A percentile compares a stretch with the other conserved stretches of the same genome.
These are phyloP conservation scores for Nemania sp. DNA, from an alignment of 2,329 filamentous ascomycete genomes.

Conservation along the genomic window DNA sequence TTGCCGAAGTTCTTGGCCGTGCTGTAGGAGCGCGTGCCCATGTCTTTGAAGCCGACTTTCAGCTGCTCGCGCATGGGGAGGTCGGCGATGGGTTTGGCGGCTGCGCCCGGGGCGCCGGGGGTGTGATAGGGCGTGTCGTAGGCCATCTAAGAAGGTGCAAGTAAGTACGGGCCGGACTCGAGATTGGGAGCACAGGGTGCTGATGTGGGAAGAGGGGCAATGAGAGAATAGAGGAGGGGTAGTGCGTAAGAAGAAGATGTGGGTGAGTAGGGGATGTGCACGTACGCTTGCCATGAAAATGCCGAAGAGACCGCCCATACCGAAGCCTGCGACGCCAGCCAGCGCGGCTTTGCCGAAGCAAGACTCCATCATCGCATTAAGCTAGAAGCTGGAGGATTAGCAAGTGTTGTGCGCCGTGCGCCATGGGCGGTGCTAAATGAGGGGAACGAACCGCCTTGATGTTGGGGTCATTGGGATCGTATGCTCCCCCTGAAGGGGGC, in stretches of 20 bases:
- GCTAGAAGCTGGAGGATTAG: conserved; percentile 60
- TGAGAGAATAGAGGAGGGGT: background rate
- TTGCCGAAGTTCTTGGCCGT: conserved; percentile 95
- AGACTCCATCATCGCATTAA: conserved; percentile 89
- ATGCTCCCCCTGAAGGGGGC: conserved; percentile 39
- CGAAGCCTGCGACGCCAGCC: conserved; percentile 93
- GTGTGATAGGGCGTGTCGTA: conserved; percentile 90
- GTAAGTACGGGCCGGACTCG: background rate
- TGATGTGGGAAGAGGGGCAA: background rate
- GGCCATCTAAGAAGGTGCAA: conserved; percentile 77
- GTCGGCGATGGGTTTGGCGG: conserved; percentile 60
- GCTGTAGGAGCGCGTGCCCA: conserved; percentile 85
- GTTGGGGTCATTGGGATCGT: conserved; percentile 62
- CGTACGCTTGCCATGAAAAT: conserved; percentile 97
- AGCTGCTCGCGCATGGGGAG: conserved; percentile 89
- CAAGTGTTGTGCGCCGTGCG: conserved; percentile 8
- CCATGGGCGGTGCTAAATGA: background rate
- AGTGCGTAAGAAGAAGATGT: conserved; percentile 1
- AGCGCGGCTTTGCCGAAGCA: conserved; percentile 90
- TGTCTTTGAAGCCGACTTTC: conserved; percentile 88
- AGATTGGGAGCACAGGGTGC: conserved; percentile 9
- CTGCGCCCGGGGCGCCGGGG: conserved; percentile 52
- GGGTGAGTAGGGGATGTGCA: conserved; percentile 45
- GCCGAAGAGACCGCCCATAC: conserved; percentile 91
- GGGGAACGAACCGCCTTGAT: conserved; percentile 61